Conservation (phyloP, 1,284 basidiomycete species). For the Tilletia horrida region DNA sequence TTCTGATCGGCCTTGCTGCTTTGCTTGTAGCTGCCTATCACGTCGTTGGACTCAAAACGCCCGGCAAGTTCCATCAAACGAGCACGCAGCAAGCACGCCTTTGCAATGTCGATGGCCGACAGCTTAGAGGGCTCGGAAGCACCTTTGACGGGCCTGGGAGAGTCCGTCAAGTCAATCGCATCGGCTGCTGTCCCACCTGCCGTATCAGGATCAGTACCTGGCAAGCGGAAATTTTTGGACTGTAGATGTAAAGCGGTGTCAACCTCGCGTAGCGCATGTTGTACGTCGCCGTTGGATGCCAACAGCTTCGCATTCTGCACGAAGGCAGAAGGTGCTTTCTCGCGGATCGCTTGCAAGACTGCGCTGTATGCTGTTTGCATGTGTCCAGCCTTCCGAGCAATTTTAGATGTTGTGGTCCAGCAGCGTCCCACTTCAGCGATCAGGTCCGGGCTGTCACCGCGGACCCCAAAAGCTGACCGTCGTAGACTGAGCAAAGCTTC, state of each 20-base stretch:
- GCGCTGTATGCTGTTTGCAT: conserved; percentile 97
- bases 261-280: conserved; percentile 67
- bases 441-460: neutral
- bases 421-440: conserved; percentile 69
- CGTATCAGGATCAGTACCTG: neutral
- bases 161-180: conserved; percentile 13
- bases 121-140: conserved; percentile 20
- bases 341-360: conserved; percentile 81
- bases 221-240: neutral
- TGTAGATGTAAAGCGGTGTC: conserved; percentile 11
- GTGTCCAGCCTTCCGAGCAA: conserved; percentile 90
- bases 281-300: conserved; percentile 73
- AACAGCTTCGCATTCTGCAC: conserved; percentile 87
- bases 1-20: conserved; percentile 59
- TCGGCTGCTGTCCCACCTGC: conserved; percentile 2
- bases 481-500: conserved; percentile 88
- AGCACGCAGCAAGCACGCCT: conserved; percentile 84
- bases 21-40: conserved; percentile 57
- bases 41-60: conserved; percentile 68
- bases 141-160: neutral
- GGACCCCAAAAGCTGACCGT: conserved; percentile 69
- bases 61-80: conserved; percentile 91
- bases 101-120: conserved; percentile 24
- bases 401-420: conserved; percentile 91
- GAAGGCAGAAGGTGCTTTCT: conserved; percentile 74